Percentiles rank a stretch among this genome's conserved stretches.
phyloP scores from a whole-genome alignment of 2,329 filamentous ascomycete species.

The Epichloe sylvatica region DNA sequence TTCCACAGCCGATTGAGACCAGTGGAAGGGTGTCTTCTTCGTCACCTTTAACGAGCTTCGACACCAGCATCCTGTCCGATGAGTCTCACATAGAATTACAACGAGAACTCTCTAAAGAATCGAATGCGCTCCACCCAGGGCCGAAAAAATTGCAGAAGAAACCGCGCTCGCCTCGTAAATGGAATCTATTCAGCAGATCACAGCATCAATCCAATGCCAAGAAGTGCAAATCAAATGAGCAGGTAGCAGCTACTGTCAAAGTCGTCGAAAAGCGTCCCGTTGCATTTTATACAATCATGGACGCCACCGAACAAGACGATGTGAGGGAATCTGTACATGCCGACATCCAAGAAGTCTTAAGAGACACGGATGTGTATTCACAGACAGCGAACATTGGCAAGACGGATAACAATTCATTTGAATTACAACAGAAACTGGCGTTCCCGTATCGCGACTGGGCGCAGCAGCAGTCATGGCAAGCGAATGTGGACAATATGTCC shows the following conservation, averaged over 20 bases:
- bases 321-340: constrained; percentile 32
- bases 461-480: not conserved
- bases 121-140: constrained; percentile 14
- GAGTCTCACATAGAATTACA: constrained; percentile 35
- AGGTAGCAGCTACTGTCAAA: constrained; percentile 35
- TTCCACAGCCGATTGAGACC: constrained; percentile 41
- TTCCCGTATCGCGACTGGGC: not conserved
- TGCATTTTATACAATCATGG: constrained; percentile 49
- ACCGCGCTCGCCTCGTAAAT: constrained; percentile 42
- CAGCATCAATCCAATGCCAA: constrained; percentile 29
- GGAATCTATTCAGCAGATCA: constrained; percentile 49
- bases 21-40: constrained; percentile 29
- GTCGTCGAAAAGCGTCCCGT: constrained; percentile 36
- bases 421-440: not conserved
- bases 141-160: constrained; percentile 44
- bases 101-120: constrained; percentile 20
- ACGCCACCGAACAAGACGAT: constrained; percentile 42
- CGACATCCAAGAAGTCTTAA: constrained; percentile 31
- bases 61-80: constrained; percentile 43
- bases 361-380: constrained; percentile 30
- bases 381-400: constrained; percentile 8
- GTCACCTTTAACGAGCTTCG: constrained; percentile 39
- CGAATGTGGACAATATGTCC: not conserved
- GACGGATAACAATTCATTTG: not conserved
- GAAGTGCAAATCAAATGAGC: constrained; percentile 22